Base-by-base conservation (phyloP, 257 asterid species). In the Salvia hispanica region DNA sequence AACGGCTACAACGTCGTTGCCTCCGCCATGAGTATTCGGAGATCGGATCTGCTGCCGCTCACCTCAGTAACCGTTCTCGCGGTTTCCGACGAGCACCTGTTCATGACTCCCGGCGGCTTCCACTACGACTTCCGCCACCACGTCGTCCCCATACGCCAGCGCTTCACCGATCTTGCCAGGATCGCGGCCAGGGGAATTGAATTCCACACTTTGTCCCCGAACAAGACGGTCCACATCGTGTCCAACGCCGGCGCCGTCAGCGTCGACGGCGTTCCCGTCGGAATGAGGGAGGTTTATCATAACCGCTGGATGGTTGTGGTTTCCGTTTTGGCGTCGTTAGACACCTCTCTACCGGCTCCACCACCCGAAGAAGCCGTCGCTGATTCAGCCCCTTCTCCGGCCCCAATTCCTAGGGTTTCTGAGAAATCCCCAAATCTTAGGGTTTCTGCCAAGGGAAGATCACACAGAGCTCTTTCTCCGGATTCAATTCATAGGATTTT, bases 301-400 rank as follows among this genome's bases (percentile, higher is more conserved):
- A 84, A 84, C 75, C 74, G 81, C 66, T 87, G 97, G 95, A 73
- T 90, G 9, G 87, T 79, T 21, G 86, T 88, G 63, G 31, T 87
- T 15, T 78, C 88, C 16, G 31, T 90, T 46, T 33, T 59, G 64
- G 43, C 54, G 64, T 67, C 95, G 15, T 75, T 87, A n/a, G 91
- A 88, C 39, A 81, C 80, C 34, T 61, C 62, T 60, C 52, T 25
- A 25, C 2, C 31, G 31, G 31, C 58, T 42, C 72, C 59, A n/a
- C 61, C 79, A 25, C 31, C 31, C 31, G 31, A 25, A 25, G 31
- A 25, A n/a, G 1, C 33, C 12, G 1, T 58, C 58, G 46, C 31
- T 33, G 58, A 9, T 2, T 55, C 46, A 6, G 65, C 25, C 18
- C 72, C 75, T 44, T 44, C 80, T 18, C 75, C 81, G 53, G 10